phyloP scores from a whole-genome alignment of 106 monocot genomes.

The Dendrobium huoshanense region DNA sequence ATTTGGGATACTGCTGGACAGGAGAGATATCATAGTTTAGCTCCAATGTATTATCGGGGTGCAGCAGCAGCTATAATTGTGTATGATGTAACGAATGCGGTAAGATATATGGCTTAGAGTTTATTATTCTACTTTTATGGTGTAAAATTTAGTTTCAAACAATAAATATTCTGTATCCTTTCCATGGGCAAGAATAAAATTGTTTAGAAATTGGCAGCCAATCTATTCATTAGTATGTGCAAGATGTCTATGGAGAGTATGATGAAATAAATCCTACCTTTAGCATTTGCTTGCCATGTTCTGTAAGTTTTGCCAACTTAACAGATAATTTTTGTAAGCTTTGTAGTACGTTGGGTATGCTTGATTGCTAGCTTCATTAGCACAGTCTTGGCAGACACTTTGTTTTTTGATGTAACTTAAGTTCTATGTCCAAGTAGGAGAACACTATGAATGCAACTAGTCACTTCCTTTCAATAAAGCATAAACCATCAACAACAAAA shows the following conservation, averaged over 20 bases:
- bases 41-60: conserved; percentile 96
- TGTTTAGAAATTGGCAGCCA: neutral
- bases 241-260: neutral
- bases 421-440: too few relatives aligned
- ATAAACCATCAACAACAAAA: too few relatives aligned
- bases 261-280: neutral
- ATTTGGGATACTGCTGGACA: conserved; percentile 98
- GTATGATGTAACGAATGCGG: conserved; percentile 84
- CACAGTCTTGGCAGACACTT: too few relatives aligned
- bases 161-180: neutral
- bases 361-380: too few relatives aligned
- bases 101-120: conserved; percentile 16
- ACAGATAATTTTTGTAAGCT: neutral
- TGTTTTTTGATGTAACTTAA: too few relatives aligned
- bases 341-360: neutral
- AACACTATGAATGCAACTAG: too few relatives aligned
- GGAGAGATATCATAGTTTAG: conserved; percentile 97
- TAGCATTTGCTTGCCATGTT: neutral
- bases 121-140: neutral
- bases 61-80: conserved; percentile 94
- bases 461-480: too few relatives aligned
- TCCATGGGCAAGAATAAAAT: neutral
- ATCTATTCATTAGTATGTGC: neutral
- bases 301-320: neutral
- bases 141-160: neutral